Evolutionary conservation across 163 green algal species (phyloP), one percentile per base, ranked within the genome.

Genomic region (Scenedesmus sp.): DNA sequence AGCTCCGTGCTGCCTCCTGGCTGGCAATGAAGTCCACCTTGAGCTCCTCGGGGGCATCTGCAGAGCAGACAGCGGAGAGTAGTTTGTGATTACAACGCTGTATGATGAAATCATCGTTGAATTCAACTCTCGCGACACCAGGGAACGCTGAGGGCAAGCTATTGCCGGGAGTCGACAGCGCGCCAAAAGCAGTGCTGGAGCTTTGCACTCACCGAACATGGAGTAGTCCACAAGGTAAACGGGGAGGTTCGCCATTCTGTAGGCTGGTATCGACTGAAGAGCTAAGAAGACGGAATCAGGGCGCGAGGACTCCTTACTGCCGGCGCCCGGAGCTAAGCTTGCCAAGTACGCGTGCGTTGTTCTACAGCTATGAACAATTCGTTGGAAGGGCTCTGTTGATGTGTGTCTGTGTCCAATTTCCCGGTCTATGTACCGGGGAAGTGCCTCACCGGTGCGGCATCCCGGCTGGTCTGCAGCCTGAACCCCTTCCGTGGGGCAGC

Each of bases 141-240:
- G 0, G 34, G 34, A 46, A 46, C 34, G 34, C 34, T 46, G 34
- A 46, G 34, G 34, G 34, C 34, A 46, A 46, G 34, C 34, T 46
- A 46, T 46, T 46, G 66, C 66, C 7, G 66, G 5, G 66, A 26
- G 66, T 4, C 8, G 66, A 18, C 66, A 34, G 66, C 66, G 16
- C 18, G 66, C 66, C 66, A 76, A 26, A 76, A 73, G 64, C 64
- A 12, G 66, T 7, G 66, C 34, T 46, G 34, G 34, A 46, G 34
- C 34, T 46, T 26, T 26, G 70, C 70, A 46, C 70, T 52, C 23
- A 52, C 23, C 18, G 62, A 92, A 92, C 20, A 46, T 64, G 9
- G 26, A 82, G 57, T 60, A 92, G 26, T 83, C 79, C 6, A 60
- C 88, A 18, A 92, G n/a, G 70, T 92, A 92, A 3, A 91, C 60